These are phyloP conservation scores for Tuber indicum DNA, from an alignment of 495 filamentous ascomycete genomes.

Conservation along the genomic window DNA sequence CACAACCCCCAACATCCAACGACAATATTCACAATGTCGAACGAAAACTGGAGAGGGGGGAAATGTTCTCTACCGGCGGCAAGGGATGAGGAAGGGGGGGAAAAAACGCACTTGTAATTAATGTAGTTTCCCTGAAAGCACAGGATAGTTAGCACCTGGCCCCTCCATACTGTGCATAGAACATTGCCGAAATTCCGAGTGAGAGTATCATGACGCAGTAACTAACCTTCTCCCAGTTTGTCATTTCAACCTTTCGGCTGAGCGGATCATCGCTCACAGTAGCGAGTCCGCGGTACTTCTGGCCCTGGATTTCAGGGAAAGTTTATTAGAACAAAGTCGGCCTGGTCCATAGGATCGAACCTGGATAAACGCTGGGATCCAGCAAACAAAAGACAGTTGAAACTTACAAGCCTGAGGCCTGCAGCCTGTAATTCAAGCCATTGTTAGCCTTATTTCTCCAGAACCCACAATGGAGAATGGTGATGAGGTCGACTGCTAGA, in stretches of 20 bases:
- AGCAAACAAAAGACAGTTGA: conserved; percentile 8
- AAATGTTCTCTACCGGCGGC: not conserved
- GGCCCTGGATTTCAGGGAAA: conserved; percentile 43
- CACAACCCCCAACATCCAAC: not conserved
- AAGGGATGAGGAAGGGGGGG: not conserved
- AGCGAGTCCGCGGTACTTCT: conserved; percentile 54
- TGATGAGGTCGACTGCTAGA: not conserved
- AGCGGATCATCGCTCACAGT: conserved; percentile 60
- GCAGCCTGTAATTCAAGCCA: conserved; percentile 17
- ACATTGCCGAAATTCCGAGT: conserved; percentile 21
- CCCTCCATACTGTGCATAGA: conserved; percentile 23
- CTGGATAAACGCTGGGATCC: conserved; percentile 7
- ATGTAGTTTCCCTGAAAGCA: conserved; percentile 61
- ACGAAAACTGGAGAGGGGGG: not conserved
- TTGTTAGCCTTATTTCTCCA: conserved; percentile 13
- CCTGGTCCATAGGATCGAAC: conserved; percentile 3
- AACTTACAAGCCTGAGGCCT: conserved; percentile 36
- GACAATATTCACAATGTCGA: not conserved
- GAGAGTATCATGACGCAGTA: conserved; percentile 9
- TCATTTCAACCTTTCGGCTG: conserved; percentile 75
- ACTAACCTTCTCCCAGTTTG: conserved; percentile 61
- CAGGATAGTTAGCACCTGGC: conserved; percentile 12
- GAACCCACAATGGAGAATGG: not conserved
- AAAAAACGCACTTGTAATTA: conserved; percentile 61
- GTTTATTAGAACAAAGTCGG: conserved; percentile 36